Percentiles rank a stretch among this genome's conserved stretches.
These are phyloP conservation scores for Parietichytrium sp. DNA, from an alignment of 108 stramenopile genomes.

Conservation along the genomic window DNA sequence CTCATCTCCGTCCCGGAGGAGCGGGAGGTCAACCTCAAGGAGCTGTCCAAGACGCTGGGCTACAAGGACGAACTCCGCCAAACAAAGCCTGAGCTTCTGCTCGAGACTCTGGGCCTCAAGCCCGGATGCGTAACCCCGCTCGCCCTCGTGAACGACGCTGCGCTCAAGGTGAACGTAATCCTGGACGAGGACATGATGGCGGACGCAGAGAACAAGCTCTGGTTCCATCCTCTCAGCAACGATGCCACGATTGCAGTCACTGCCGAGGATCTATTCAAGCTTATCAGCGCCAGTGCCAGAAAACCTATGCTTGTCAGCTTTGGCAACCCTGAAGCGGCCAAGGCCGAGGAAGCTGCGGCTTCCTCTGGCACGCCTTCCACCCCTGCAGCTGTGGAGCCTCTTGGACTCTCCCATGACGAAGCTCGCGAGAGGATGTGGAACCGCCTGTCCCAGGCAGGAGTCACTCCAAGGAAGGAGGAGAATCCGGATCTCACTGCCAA, in stretches of 20 bases:
- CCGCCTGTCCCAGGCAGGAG: neutral
- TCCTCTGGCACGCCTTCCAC: neutral
- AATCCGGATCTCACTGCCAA: constrained; percentile 15
- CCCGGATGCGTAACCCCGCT: constrained; percentile 40
- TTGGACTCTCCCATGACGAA: constrained; percentile 9
- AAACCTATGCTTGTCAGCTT: neutral
- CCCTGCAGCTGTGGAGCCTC: neutral
- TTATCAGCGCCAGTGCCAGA: neutral
- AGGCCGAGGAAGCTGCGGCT: neutral
- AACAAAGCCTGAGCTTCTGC: neutral
- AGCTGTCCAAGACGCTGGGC: neutral
- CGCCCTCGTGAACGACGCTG: constrained; percentile 41
- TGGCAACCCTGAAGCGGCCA: neutral
- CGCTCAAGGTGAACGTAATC: constrained; percentile 21
- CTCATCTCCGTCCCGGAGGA: constrained; percentile 10
- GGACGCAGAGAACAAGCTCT: neutral
- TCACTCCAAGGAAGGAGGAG: neutral
- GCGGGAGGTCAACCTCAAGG: constrained; percentile 34
- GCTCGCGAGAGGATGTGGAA: neutral
- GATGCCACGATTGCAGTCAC: constrained; percentile 35
- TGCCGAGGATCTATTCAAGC: neutral
- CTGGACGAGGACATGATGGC: constrained; percentile 14
- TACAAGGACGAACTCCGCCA: constrained; percentile 26
- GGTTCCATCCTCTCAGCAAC: constrained; percentile 44
- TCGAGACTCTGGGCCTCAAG: neutral